Percentiles rank a stretch among this genome's conserved stretches.
phyloP scores from a whole-genome alignment of 1,284 basidiomycete genomes.

The Ustilago sp. region DNA sequence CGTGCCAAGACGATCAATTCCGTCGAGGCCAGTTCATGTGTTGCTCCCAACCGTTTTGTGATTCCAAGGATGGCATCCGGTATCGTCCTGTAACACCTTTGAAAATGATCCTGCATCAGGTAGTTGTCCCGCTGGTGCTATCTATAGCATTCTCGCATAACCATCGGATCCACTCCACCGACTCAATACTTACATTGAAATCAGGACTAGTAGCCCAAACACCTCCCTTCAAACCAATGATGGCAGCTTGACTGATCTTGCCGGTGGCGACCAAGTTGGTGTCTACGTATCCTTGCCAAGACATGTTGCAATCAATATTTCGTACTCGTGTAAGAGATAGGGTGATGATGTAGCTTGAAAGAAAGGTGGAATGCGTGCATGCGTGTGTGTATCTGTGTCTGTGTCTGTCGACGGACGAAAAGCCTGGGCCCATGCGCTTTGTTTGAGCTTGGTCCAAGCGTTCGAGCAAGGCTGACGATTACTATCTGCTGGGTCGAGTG shows the following conservation, averaged over 20 bases:
- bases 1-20: no score
- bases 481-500: background rate
- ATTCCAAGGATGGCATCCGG: no score
- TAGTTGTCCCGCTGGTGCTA: background rate
- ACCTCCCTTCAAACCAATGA: slow-evolving; percentile 85
- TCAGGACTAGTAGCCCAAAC: slow-evolving; percentile 84
- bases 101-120: no score
- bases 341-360: slow-evolving; percentile 1
- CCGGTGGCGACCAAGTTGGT: slow-evolving; percentile 82
- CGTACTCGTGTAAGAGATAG: background rate
- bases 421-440: background rate
- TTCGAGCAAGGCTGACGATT: slow-evolving; percentile 12
- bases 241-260: slow-evolving; percentile 83
- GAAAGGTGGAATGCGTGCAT: background rate
- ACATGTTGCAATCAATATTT: slow-evolving; percentile 41
- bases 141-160: background rate
- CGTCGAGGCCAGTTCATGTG: no score
- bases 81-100: no score
- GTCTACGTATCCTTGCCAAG: slow-evolving; percentile 83
- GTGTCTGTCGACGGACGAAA: slow-evolving; percentile 18
- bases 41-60: no score
- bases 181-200: slow-evolving; percentile 76
- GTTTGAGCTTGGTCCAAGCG: slow-evolving; percentile 15
- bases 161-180: no score
- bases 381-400: slow-evolving; percentile 7